Evolutionary conservation across 805 yeast species (phyloP).

Genomic region (Kodamaea kaohsiungensis): DNA sequence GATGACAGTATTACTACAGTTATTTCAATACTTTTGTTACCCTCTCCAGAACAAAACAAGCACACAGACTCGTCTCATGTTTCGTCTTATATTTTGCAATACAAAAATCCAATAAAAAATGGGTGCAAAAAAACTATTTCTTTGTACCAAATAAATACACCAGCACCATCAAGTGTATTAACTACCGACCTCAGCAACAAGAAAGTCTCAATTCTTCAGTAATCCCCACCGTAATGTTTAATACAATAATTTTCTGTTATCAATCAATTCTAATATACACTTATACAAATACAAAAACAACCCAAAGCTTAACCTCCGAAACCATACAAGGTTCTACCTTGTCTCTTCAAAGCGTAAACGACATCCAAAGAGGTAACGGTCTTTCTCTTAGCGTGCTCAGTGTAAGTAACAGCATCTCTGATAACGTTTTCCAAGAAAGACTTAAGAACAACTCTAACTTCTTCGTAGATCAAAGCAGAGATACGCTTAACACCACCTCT

Average conservation of each 20-base stretch:
- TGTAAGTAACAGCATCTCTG: constrained; percentile 99
- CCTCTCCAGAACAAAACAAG: no score
- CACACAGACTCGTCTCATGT: no score
- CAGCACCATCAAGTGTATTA: no score
- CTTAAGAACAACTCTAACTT: constrained; percentile 95
- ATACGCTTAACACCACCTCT: constrained; percentile 99
- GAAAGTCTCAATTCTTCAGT: no score
- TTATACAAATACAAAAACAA: constrained; percentile 15
- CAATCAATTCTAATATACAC: constrained; percentile 27
- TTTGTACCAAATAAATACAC: neutral
- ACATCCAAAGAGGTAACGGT: constrained; percentile 98
- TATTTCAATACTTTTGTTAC: no score
- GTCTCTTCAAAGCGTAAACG: constrained; percentile 99
- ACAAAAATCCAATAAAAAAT: no score
- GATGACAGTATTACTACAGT: no score
- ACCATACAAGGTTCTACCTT: constrained; percentile 99
- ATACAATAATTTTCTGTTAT: neutral
- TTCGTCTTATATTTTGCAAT: no score
- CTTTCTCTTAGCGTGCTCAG: constrained; percentile 99
- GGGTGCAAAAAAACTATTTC: neutral
- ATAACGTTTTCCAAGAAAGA: constrained; percentile 95
- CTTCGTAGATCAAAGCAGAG: constrained; percentile 97
- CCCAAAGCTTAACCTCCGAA: constrained; percentile 84
- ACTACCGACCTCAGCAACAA: no score
- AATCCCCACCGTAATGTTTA: no score